A percentile compares a stretch with the other conserved stretches of the same genome.
These are phyloP conservation scores for Canavalia gladiata DNA, from an alignment of 306 rosid genomes.

Conservation along the genomic window DNA sequence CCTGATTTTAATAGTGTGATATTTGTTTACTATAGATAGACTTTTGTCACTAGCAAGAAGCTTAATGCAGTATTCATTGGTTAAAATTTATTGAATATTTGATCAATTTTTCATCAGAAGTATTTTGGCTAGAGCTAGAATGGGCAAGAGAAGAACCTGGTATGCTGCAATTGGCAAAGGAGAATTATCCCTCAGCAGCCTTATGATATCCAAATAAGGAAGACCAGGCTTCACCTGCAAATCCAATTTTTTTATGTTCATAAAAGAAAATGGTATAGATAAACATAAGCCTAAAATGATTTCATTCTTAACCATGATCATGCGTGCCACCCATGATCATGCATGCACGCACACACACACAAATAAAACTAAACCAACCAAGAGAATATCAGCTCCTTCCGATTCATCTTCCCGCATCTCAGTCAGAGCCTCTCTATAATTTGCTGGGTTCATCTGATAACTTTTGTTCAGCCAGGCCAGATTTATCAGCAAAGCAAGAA, in stretches of 20 bases:
- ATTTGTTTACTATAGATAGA: conserved; percentile 16
- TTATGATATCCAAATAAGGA: conserved; percentile 88
- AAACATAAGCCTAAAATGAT: conserved; percentile 22
- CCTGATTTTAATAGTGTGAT: neutral
- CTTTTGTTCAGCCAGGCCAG: conserved; percentile 60
- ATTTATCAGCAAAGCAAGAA: conserved; percentile 52
- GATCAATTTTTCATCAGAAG: conserved; percentile 32
- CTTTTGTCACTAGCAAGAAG: conserved; percentile 11
- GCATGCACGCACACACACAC: neutral
- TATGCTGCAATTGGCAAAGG: conserved; percentile 93
- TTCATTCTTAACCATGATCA: conserved; percentile 15
- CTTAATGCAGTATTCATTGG: conserved; percentile 14
- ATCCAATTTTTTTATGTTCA: conserved; percentile 39
- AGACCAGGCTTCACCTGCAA: conserved; percentile 95
- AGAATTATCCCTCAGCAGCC: conserved; percentile 89
- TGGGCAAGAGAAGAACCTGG: conserved; percentile 68
- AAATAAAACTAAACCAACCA: conserved; percentile 67
- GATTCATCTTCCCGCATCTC: conserved; percentile 88
- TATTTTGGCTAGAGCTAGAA: conserved; percentile 18
- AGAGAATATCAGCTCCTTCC: conserved; percentile 98
- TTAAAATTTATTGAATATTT: conserved; percentile 20
- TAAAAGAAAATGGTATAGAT: conserved; percentile 11
- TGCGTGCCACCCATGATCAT: neutral
- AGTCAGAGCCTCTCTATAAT: conserved; percentile 86
- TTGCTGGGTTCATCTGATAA: conserved; percentile 98